Conservation (phyloP, 1,284 basidiomycete genomes). For the Tilletia caries region DNA sequence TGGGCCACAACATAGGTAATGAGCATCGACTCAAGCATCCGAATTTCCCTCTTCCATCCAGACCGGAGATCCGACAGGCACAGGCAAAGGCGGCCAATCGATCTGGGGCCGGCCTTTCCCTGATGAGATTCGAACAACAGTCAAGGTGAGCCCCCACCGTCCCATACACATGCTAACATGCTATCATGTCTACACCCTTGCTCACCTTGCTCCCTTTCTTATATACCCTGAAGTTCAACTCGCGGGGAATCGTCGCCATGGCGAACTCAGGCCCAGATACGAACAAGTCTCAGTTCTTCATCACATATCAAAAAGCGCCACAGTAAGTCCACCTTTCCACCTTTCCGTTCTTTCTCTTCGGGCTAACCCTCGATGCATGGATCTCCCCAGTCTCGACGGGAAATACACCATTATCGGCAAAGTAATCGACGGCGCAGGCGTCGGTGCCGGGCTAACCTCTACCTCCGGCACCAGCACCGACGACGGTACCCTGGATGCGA, state of each 20-base stretch:
- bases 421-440: conserved; percentile 42
- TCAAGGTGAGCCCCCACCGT: conserved; percentile 69
- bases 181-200: not conserved
- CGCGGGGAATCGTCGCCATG: conserved; percentile 90
- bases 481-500: conserved; percentile 35
- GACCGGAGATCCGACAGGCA: conserved; percentile 54
- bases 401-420: conserved; percentile 51
- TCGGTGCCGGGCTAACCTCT: not conserved
- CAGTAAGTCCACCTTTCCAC: conserved; percentile 18
- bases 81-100: conserved; percentile 69
- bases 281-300: conserved; percentile 64
- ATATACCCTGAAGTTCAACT: conserved; percentile 75
- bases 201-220: not conserved
- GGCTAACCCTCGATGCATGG: too few species aligned
- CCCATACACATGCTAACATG: too few species aligned
- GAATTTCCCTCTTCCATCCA: conserved; percentile 20
- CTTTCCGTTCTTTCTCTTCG: not conserved
- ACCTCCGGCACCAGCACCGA: conserved; percentile 18
- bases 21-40: too few species aligned
- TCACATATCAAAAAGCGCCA: conserved; percentile 46
- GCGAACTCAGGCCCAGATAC: conserved; percentile 88
- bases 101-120: conserved; percentile 81
- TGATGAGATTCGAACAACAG: conserved; percentile 83
- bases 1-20: not conserved
- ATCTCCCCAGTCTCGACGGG: conserved; percentile 40